Evolutionary conservation across 2,329 filamentous ascomycete species (phyloP), one percentile per base, ranked within the genome.

Genomic region (Bertia moriformis): DNA sequence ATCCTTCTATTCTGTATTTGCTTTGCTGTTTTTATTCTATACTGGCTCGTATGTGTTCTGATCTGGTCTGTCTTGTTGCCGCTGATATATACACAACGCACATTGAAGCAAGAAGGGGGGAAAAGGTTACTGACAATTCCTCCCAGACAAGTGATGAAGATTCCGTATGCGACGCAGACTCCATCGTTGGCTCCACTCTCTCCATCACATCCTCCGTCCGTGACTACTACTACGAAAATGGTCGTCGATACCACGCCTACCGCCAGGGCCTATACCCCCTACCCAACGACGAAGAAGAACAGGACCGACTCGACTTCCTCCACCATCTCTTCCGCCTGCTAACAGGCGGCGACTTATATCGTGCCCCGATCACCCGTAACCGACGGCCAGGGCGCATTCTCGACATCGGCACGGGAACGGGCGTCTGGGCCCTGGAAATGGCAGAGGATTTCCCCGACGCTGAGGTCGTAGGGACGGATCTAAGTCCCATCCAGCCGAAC

Each of bases 151-250:
- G 32, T 15, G 32, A 35, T 18, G 32, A 35, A 17, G 32, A 35
- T 12, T 35, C 32, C 12, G 10, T 35, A 10, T 35, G 10, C 32
- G 32, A 35, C 32, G 32, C 32, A 7, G 10, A 35, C 10, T 35
- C 32, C 10, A 17, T 35, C 32, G 15, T 35, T 12, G 32, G 17
- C 32, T 35, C 32, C 12, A 35, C 10, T 35, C 15, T 35, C 32
- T 62, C 58, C 14, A 46, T 67, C 37, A 56, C 57, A 3, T 66
- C 63, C 10, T 63, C 61, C 41, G 59, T 66, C 36, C 57, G 51
- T 41, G 46, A 63, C 35, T 67, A 65, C 44, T 51, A 57, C 20
- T 65, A 61, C 45, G 62, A 68, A 41, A 61, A 68, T 38, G 66
- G 66, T 3, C 57, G 67, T 1, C 54, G 65, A 3, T 71, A 71